A percentile compares a stretch with the other conserved stretches of the same genome.
Conservation (phyloP, 176 grass and related monocot genomes). For the Saccharum officinarum region DNA sequence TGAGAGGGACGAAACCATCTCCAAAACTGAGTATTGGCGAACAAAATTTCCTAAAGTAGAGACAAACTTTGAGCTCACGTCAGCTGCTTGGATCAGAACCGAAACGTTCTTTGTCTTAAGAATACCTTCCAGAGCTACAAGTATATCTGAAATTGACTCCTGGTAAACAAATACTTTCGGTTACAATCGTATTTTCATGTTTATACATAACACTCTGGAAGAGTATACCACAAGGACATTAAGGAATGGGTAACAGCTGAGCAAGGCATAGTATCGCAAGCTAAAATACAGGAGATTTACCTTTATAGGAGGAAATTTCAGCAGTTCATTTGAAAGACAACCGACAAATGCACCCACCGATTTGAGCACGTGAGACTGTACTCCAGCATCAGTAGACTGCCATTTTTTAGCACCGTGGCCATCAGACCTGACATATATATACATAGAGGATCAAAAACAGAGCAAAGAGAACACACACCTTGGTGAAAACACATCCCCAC, state of each 20-base stretch:
- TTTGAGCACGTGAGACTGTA: constrained; percentile 66
- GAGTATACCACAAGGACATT: background rate
- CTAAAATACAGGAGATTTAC: background rate
- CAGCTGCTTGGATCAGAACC: constrained; percentile 45
- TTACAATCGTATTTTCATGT: background rate
- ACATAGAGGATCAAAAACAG: background rate
- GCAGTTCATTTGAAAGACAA: constrained; percentile 39
- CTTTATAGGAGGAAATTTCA: constrained; percentile 58
- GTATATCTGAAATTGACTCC: constrained; percentile 56
- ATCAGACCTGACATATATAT: constrained; percentile 44
- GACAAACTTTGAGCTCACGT: constrained; percentile 53
- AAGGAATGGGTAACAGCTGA: background rate
- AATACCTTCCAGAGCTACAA: constrained; percentile 45
- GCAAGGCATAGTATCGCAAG: background rate
- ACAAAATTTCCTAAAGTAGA: constrained; percentile 42
- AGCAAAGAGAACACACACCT: background rate
- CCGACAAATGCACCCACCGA: constrained; percentile 40
- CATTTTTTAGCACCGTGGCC: constrained; percentile 53
- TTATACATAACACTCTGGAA: background rate
- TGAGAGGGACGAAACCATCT: constrained; percentile 58
- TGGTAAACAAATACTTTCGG: constrained; percentile 14
- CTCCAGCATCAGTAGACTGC: constrained; percentile 60
- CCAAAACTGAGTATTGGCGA: constrained; percentile 53
- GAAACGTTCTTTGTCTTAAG: constrained; percentile 49
- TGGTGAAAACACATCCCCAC: background rate